phyloP scores from a whole-genome alignment of 2,329 filamentous ascomycete genomes.

The Fusarium praegraminearum region DNA sequence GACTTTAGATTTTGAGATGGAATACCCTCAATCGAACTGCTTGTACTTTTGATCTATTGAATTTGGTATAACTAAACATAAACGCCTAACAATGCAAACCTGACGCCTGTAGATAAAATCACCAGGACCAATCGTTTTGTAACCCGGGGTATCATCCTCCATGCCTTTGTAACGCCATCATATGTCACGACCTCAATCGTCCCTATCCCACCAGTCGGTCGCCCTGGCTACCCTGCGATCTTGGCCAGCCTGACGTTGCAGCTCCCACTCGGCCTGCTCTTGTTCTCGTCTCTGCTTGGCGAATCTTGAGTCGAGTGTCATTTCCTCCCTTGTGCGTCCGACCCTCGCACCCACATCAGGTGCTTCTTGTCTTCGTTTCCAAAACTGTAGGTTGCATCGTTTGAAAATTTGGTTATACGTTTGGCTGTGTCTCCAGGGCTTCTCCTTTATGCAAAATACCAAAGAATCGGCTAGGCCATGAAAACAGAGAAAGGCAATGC shows the following conservation, averaged over 20 bases:
- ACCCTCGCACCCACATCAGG: constrained; percentile 41
- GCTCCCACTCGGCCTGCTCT: constrained; percentile 57
- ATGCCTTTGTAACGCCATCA: neutral
- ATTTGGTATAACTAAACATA: constrained; percentile 10
- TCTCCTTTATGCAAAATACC: constrained; percentile 77
- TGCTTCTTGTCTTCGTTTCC: constrained; percentile 11
- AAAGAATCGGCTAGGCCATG: constrained; percentile 76
- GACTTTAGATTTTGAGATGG: neutral
- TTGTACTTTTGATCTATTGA: neutral
- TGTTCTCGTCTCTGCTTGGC: constrained; percentile 62
- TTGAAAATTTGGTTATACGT: constrained; percentile 29
- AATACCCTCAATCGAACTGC: neutral
- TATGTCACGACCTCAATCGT: constrained; percentile 20
- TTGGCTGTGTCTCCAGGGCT: constrained; percentile 68
- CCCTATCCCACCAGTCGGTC: constrained; percentile 50
- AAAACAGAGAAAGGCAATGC: constrained; percentile 69
- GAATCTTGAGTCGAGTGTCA: constrained; percentile 62
- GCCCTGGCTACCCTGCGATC: constrained; percentile 28
- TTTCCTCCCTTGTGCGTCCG: constrained; percentile 65
- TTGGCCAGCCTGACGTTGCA: constrained; percentile 23
- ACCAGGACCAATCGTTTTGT: constrained; percentile 10
- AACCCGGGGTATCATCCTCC: constrained; percentile 40
- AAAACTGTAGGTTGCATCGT: constrained; percentile 26
- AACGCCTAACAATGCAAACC: constrained; percentile 38
- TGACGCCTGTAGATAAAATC: constrained; percentile 8